A percentile compares a stretch with the other conserved stretches of the same genome.
These are phyloP conservation scores for Glycine soja DNA, from an alignment of 306 rosid species.

Conservation along the genomic window DNA sequence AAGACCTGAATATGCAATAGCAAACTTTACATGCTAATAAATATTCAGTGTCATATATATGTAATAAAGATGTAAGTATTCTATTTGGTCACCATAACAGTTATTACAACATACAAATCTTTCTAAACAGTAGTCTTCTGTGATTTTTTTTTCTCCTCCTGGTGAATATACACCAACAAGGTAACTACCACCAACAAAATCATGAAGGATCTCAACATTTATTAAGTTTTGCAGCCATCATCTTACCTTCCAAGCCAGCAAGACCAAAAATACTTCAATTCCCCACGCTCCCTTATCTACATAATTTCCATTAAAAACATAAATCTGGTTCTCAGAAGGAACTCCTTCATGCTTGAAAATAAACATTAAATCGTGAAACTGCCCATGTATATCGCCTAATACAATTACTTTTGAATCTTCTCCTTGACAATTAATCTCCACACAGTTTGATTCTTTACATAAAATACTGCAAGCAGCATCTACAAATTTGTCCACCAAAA, in stretches of 20 bases:
- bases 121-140: constrained; percentile 20
- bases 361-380: constrained; percentile 74
- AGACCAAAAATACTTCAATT: constrained; percentile 79
- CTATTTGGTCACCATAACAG: constrained; percentile 23
- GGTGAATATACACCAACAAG: constrained; percentile 2
- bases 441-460: constrained; percentile 75
- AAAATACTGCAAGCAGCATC: constrained; percentile 66
- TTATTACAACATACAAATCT: constrained; percentile 32
- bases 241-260: constrained; percentile 93
- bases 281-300: constrained; percentile 87
- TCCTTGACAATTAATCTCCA: constrained; percentile 70
- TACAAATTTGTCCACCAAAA: constrained; percentile 65
- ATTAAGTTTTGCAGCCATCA: constrained; percentile 25
- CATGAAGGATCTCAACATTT: constrained; percentile 29
- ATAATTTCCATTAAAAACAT: constrained; percentile 87
- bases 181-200: constrained; percentile 12
- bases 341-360: constrained; percentile 68
- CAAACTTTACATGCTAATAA: constrained; percentile 34
- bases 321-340: constrained; percentile 78
- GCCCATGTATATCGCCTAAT: constrained; percentile 87
- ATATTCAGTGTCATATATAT: constrained; percentile 20
- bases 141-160: constrained; percentile 11
- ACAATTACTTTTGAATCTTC: constrained; percentile 76
- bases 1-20: constrained; percentile 62
- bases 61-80: neutral